A percentile compares a stretch with the other conserved stretches of the same genome.
phyloP scores from a whole-genome alignment of 1,139 yeast genomes.

The Hyphopichia pseudoburtonii region DNA sequence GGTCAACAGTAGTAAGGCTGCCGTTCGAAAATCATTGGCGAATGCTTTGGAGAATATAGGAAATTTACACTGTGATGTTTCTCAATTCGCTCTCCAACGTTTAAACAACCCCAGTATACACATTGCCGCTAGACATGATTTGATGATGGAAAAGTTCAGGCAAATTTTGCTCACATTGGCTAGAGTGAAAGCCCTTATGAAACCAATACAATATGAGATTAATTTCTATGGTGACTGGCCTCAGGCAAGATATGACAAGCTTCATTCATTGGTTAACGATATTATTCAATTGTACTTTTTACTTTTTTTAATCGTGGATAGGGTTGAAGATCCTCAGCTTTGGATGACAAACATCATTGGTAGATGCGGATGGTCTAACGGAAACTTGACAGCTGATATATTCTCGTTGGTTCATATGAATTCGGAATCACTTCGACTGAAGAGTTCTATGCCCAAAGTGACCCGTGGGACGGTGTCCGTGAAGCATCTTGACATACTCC shows the following conservation, averaged over 20 bases:
- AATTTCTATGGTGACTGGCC: slow-evolving; percentile 41
- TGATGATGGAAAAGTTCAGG: slow-evolving; percentile 23
- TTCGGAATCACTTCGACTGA: slow-evolving; percentile 27
- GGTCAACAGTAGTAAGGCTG: slow-evolving; percentile 31
- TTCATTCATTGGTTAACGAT: slow-evolving; percentile 27
- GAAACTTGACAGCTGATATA: slow-evolving; percentile 30
- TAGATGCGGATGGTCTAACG: slow-evolving; percentile 33
- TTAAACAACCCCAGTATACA: slow-evolving; percentile 20
- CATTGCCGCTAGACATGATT: slow-evolving; percentile 22
- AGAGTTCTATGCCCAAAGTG: slow-evolving; percentile 31
- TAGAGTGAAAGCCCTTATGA: slow-evolving; percentile 15
- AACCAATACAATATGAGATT: slow-evolving; percentile 31
- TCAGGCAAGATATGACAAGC: slow-evolving; percentile 22
- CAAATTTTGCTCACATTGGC: slow-evolving; percentile 23
- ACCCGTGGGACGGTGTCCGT: slow-evolving; percentile 34
- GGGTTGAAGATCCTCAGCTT: slow-evolving; percentile 24
- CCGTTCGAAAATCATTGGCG: slow-evolving; percentile 26
- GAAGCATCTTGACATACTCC: slow-evolving; percentile 29
- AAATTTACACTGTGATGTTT: slow-evolving; percentile 29
- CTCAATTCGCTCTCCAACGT: slow-evolving; percentile 28
- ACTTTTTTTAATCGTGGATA: slow-evolving; percentile 24
- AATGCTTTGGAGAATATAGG: slow-evolving; percentile 27
- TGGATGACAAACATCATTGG: slow-evolving; percentile 29
- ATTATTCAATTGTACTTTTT: slow-evolving; percentile 29
- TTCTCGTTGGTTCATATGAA: slow-evolving; percentile 35